These are phyloP conservation scores for Multifurca ochricompacta DNA, from an alignment of 768 basidiomycete species.

Conservation along the genomic window DNA sequence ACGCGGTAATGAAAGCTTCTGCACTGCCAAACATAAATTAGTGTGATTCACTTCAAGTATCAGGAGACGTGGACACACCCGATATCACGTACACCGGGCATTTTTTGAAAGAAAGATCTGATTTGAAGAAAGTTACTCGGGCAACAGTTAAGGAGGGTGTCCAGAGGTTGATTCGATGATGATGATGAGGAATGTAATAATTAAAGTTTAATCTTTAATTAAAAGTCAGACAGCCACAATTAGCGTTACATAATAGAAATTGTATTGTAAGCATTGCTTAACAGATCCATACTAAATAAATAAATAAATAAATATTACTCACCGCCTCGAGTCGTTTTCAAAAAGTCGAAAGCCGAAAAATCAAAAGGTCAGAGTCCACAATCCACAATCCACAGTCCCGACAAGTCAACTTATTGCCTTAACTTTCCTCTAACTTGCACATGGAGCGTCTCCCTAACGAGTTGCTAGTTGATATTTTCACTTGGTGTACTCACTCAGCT, in stretches of 20 bases:
- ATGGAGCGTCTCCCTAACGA: slow-evolving; percentile 46
- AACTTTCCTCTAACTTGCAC: no score
- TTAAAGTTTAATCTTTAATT: slow-evolving; percentile 17
- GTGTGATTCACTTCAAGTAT: background rate
- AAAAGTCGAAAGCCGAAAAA: no score
- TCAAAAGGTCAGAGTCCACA: no score
- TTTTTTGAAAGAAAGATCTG: slow-evolving; percentile 26
- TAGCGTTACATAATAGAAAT: slow-evolving; percentile 16
- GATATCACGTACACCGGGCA: slow-evolving; percentile 43
- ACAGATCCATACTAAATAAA: background rate
- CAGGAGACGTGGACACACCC: slow-evolving; percentile 27
- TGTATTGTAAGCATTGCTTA: background rate
- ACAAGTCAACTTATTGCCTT: no score
- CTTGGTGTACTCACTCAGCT: slow-evolving; percentile 26
- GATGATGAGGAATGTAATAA: slow-evolving; percentile 13
- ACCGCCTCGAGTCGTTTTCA: no score
- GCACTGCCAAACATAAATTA: slow-evolving; percentile 44
- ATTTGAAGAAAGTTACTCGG: no score
- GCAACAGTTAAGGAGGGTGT: no score
- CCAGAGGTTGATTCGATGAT: background rate
- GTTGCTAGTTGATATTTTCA: slow-evolving; percentile 56
- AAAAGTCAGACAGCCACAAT: slow-evolving; percentile 16
- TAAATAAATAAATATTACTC: no score
- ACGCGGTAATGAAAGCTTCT: slow-evolving; percentile 89
- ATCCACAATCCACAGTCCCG: no score